These are phyloP conservation scores for Phytomonas serpens DNA, from an alignment of 208 protist genomes.

Conservation along the genomic window DNA sequence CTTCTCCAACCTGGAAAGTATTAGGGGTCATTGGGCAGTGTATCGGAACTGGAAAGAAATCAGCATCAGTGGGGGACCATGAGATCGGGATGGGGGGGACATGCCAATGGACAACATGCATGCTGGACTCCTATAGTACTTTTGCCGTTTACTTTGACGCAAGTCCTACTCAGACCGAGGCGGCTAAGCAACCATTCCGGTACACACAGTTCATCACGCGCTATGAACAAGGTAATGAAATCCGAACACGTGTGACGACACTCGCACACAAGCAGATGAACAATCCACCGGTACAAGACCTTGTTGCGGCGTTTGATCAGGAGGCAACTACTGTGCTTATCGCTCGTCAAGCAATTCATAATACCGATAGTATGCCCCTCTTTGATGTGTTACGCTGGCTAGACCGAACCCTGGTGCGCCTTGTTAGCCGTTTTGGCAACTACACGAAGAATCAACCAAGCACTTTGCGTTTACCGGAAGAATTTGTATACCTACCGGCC, in stretches of 20 bases:
- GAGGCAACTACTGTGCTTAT: slow-evolving; percentile 96
- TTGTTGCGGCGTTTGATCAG: slow-evolving; percentile 94
- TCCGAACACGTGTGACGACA: slow-evolving; percentile 86
- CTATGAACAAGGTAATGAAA: slow-evolving; percentile 90
- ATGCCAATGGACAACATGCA: slow-evolving; percentile 95
- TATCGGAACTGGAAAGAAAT: slow-evolving; percentile 91
- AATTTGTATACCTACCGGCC: slow-evolving; percentile 97
- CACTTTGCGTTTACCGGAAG: slow-evolving; percentile 82
- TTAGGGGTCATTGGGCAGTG: slow-evolving; percentile 91
- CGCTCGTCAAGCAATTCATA: slow-evolving; percentile 94
- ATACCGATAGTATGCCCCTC: slow-evolving; percentile 93
- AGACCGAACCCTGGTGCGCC: slow-evolving; percentile 97
- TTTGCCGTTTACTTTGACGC: slow-evolving; percentile 98
- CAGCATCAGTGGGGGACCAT: slow-evolving; percentile 64
- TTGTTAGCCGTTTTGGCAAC: slow-evolving; percentile 93
- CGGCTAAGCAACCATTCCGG: slow-evolving; percentile 29
- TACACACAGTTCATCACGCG: slow-evolving; percentile 94
- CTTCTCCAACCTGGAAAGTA: slow-evolving; percentile 94
- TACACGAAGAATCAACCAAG: slow-evolving; percentile 89
- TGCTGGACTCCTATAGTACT: slow-evolving; percentile 89
- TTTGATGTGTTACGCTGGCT: slow-evolving; percentile 98
- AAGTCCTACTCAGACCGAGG: slow-evolving; percentile 9
- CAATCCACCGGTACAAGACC: slow-evolving; percentile 51
- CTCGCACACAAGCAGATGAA: slow-evolving; percentile 38
- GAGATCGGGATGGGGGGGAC: slow-evolving; percentile 97